A percentile compares a stretch with the other conserved stretches of the same genome.
These are phyloP conservation scores for Ustilago hordei DNA, from an alignment of 1,284 basidiomycete species.

Conservation along the genomic window DNA sequence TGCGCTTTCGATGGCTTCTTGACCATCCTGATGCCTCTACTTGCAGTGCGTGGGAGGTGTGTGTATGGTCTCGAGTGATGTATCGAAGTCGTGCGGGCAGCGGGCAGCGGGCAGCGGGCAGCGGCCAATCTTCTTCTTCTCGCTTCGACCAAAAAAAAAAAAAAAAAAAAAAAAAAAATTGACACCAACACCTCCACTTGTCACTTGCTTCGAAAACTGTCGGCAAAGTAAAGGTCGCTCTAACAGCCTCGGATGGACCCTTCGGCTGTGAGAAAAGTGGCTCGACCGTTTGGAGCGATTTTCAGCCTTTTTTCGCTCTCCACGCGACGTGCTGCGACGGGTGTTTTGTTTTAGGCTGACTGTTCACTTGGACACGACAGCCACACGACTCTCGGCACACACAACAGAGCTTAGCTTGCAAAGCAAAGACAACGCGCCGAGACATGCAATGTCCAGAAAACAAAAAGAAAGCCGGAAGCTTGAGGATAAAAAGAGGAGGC, in stretches of 20 bases:
- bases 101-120: background rate
- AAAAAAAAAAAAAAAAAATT: constrained; percentile 15
- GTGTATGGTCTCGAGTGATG: background rate
- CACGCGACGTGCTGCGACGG: constrained; percentile 17
- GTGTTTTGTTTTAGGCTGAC: constrained; percentile 4
- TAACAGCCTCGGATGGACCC: background rate
- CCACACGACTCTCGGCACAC: constrained; percentile 25
- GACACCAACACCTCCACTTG: constrained; percentile 34
- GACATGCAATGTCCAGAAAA: background rate
- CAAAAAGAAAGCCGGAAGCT: constrained; percentile 19
- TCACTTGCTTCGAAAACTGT: background rate
- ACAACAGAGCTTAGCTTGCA: background rate
- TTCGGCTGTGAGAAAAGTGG: constrained; percentile 14
- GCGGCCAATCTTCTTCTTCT: background rate
- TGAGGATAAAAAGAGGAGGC: background rate
- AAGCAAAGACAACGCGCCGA: constrained; percentile 9
- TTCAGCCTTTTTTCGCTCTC: background rate
- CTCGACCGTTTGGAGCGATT: constrained; percentile 21
- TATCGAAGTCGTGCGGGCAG: background rate
- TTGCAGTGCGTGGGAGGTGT: background rate
- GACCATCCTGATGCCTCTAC: constrained; percentile 23
- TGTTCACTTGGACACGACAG: background rate
- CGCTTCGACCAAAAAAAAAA: constrained; percentile 8
- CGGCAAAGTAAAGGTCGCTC: background rate
- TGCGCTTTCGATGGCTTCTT: constrained; percentile 53